Base-by-base conservation (phyloP, 2,329 filamentous ascomycete species). In the Exophiala sideris region DNA sequence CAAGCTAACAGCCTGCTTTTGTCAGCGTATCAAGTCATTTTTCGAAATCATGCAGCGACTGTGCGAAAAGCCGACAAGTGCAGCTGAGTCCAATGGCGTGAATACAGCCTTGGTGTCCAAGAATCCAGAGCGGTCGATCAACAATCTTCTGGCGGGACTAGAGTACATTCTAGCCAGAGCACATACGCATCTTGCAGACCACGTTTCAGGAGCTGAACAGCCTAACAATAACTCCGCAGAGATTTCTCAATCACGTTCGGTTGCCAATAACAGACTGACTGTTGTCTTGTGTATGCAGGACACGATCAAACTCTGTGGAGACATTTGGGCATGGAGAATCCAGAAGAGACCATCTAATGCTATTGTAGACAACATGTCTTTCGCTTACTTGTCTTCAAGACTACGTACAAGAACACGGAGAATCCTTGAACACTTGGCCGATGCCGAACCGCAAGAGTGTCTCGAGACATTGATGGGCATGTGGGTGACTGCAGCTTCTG, bases 271-370 rank as follows among this genome's bases (percentile, higher is more conserved):
- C 64, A 84, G 92, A 42, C 78, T 99, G 18, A 97, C 94, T 0
- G 92, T 99, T 16, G 79, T 96, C 40, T 78, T 99, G n/a, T 95
- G 91, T 9, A 96, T 99, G 68, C 92, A 97, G 70, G 95, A 99
- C 68, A 90, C 91, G 1, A 89, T 97, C 54, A 84, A 90, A 20
- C 88, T 95, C 46, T 96, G 91, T 70, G 95, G 95, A 68, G 84
- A 79, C 10, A 96, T 99, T 48, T 99, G 95, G 94, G 88, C 89
- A 0, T 99, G 94, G 92, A 89, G 81, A 11, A 81, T 88, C 5
- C 83, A 86, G 66, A 80, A 80, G 45, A 65, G 65, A 14, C 56
- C 65, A 32, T 61, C 74, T 18, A 82, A 87, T 50, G 88, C 95
- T 66, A 67, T 75, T 1, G 79, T 80, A 29, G 92, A 87, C 12